phyloP scores from a whole-genome alignment of 140 eudicot genomes.

The Senecio squalidus region DNA sequence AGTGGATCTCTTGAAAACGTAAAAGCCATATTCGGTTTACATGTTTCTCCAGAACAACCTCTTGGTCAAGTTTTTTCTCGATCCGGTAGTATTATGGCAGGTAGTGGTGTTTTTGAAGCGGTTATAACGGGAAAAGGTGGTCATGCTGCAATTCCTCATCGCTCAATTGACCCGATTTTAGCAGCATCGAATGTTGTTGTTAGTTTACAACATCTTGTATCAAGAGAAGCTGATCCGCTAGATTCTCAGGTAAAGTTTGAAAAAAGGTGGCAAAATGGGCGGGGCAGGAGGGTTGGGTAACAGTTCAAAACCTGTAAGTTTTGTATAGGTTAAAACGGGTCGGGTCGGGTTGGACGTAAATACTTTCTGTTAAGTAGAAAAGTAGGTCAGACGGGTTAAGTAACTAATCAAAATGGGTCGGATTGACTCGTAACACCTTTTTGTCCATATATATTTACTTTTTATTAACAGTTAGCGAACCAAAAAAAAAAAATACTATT shows the following conservation, averaged over 20 bases:
- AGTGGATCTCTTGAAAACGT: conserved; percentile 39
- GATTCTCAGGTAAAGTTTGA: conserved; percentile 39
- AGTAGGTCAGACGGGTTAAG: too few species aligned
- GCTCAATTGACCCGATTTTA: conserved; percentile 45
- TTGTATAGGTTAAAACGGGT: neutral
- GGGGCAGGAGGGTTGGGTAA: too few species aligned
- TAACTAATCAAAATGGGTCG: too few species aligned
- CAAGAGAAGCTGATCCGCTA: conserved; percentile 54
- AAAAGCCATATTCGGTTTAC: conserved; percentile 55
- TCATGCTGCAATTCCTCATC: conserved; percentile 59
- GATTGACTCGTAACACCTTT: too few species aligned
- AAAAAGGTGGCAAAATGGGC: too few species aligned
- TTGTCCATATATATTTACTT: too few species aligned
- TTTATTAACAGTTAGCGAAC: too few species aligned
- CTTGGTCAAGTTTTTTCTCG: conserved; percentile 33
- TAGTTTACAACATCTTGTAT: conserved; percentile 50
- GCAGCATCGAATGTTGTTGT: conserved; percentile 53
- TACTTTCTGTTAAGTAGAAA: too few species aligned
- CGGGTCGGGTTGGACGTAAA: too few species aligned
- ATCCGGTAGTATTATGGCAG: conserved; percentile 43
- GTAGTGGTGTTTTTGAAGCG: conserved; percentile 43
- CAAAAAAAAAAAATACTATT: too few species aligned
- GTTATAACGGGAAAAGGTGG: conserved; percentile 52
- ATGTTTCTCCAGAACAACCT: conserved; percentile 22
- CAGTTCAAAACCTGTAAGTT: too few species aligned